Conservation (phyloP, 768 basidiomycete genomes). For the Leccinum subgranulosum region DNA sequence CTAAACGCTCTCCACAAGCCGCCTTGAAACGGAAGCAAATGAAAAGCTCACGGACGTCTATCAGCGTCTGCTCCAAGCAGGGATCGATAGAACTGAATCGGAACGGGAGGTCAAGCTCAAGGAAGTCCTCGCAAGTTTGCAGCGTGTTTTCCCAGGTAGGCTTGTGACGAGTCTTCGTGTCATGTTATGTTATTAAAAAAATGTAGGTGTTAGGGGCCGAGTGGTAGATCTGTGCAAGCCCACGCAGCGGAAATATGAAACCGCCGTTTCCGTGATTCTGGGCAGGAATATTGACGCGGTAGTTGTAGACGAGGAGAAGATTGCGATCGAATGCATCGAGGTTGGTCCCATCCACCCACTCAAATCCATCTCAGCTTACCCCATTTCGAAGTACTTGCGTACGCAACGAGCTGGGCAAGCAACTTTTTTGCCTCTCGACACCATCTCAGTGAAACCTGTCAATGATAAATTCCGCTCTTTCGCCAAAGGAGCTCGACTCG, state of each 20-base stretch:
- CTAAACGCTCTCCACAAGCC: slow-evolving; percentile 42
- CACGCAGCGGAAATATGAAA: slow-evolving; percentile 86
- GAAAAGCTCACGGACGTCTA: slow-evolving; percentile 85
- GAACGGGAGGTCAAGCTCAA: slow-evolving; percentile 82
- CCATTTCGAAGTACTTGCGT: slow-evolving; percentile 74
- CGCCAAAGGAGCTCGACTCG: slow-evolving; percentile 81
- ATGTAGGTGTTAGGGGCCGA: slow-evolving; percentile 82
- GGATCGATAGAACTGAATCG: slow-evolving; percentile 82
- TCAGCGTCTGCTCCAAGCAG: slow-evolving; percentile 83
- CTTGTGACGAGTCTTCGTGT: neutral
- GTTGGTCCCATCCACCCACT: slow-evolving; percentile 36
- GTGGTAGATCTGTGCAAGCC: slow-evolving; percentile 95
- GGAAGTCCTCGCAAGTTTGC: slow-evolving; percentile 79
- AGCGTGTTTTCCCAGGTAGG: slow-evolving; percentile 84
- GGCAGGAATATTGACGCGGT: slow-evolving; percentile 95
- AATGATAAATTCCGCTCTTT: slow-evolving; percentile 94
- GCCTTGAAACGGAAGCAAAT: slow-evolving; percentile 87
- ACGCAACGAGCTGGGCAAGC: slow-evolving; percentile 94
- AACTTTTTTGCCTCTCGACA: slow-evolving; percentile 98
- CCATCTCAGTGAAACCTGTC: slow-evolving; percentile 89
- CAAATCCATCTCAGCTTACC: neutral
- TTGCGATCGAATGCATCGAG: slow-evolving; percentile 97
- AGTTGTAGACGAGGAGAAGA: slow-evolving; percentile 95
- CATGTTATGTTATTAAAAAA: neutral
- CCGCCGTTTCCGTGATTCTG: slow-evolving; percentile 86